Evolutionary conservation across 495 filamentous ascomycete genomes (phyloP), one percentile per base, ranked within the genome.

Genomic region (Friedmanniomyces endolithicus): DNA sequence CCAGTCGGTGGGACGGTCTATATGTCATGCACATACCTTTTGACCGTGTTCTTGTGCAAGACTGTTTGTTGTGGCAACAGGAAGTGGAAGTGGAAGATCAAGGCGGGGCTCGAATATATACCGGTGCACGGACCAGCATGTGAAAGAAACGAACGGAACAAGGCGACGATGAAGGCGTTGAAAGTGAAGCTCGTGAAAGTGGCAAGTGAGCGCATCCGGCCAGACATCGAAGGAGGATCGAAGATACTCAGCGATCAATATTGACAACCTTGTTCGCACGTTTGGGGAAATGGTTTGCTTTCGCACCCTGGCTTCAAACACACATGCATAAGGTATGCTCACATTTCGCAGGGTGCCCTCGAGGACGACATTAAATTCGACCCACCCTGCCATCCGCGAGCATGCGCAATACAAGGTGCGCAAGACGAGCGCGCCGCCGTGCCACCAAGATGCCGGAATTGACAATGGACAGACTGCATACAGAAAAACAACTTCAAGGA

Each of bases 391-490:
- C 87, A 94, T 74, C 81, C 90, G 56, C 78, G 82, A 55, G 92
- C 92, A 55, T 95, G 88, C 71, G 88, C 87, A 29, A 94, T 96
- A 58, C 90, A 95, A 82, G 79, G 88, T 89, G 67, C 57, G 67
- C 39, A 52, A 20, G 45, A 24, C 52, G 17, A 44, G 37, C 9
- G 49, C 47, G 12, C n/a, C 53, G 57, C 61, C 52, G 63, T 56
- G 56, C 45, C 45, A 48, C 19, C n/a, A n/a, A n/a, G n/a, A 56
- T 24, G 47, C 46, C n/a, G n/a, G n/a, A n/a, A n/a, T n/a, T 45
- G 59, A 35, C 58, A 92, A 11, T 8, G 17, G 1, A 35, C 33
- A 65, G 88, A 83, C 55, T 98, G 92, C 63, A 70, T 98, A 41
- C 76, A 72, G 49, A 94, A 82, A 71, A 88, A 87, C 64, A 82